A percentile compares a stretch with the other conserved stretches of the same genome.
These are phyloP conservation scores for Microbotryum saponariae DNA, from an alignment of 1,284 basidiomycete genomes.

Conservation along the genomic window DNA sequence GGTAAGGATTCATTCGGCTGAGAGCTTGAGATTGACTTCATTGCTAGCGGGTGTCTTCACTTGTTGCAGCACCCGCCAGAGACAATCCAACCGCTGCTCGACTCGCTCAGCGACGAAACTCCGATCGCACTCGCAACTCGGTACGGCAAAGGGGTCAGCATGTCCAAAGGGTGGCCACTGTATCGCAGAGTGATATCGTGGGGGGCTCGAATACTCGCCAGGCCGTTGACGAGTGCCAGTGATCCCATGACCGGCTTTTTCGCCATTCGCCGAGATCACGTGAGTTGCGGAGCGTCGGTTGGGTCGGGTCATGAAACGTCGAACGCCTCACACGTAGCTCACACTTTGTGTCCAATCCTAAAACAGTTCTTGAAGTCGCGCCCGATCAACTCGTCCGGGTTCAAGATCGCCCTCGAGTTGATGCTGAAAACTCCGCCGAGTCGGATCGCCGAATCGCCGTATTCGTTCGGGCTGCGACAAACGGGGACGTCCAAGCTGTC, in stretches of 20 bases:
- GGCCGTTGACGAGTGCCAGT: conserved; percentile 44
- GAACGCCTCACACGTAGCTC: not conserved
- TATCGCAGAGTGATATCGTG: conserved; percentile 46
- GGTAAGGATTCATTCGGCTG: conserved; percentile 10
- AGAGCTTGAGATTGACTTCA: not conserved
- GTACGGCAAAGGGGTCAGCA: conserved; percentile 46
- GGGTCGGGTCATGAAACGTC: no score
- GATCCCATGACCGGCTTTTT: conserved; percentile 50
- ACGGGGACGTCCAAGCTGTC: conserved; percentile 33
- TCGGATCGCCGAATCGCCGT: conserved; percentile 30
- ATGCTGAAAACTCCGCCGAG: conserved; percentile 27
- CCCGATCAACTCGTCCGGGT: conserved; percentile 35
- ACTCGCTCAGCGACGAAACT: conserved; percentile 38
- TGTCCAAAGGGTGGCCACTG: conserved; percentile 48
- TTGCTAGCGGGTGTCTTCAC: not conserved
- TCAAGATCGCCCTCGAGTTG: conserved; percentile 36
- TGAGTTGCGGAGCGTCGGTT: conserved; percentile 31
- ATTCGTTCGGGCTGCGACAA: conserved; percentile 32
- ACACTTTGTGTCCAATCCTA: not conserved
- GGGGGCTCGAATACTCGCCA: conserved; percentile 46
- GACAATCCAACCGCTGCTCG: conserved; percentile 43
- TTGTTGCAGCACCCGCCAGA: conserved; percentile 45
- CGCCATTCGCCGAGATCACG: conserved; percentile 44
- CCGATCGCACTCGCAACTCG: conserved; percentile 47
- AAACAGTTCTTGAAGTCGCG: conserved; percentile 27